Evolutionary conservation across 208 protist genomes (phyloP).

Genomic region (Leptomonas pyrrhocoris): DNA sequence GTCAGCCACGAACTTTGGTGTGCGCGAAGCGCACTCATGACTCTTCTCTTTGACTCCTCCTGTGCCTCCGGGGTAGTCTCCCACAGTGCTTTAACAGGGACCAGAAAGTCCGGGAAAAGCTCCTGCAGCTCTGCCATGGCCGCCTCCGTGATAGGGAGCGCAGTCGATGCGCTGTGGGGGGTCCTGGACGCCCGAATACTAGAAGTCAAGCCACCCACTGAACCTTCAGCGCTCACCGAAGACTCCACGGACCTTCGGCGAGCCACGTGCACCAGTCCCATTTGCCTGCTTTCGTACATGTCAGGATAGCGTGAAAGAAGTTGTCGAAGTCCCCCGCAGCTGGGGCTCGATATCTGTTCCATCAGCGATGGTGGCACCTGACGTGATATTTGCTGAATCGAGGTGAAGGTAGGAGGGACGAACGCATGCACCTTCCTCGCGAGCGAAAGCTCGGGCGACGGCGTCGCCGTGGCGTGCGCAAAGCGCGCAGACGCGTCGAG

Average conservation of each 20-base stretch:
- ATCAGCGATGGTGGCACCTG: slow-evolving; percentile 47
- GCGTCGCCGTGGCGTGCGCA: not conserved
- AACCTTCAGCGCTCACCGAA: not conserved
- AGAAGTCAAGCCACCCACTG: not conserved
- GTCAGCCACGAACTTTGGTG: not conserved
- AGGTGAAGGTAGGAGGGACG: slow-evolving; percentile 58
- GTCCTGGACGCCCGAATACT: not conserved
- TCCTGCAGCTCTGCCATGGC: slow-evolving; percentile 22
- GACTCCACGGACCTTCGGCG: not conserved
- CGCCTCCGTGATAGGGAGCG: not conserved
- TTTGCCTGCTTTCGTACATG: slow-evolving; percentile 30
- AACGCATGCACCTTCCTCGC: slow-evolving; percentile 33
- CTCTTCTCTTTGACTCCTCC: slow-evolving; percentile 1
- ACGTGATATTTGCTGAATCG: slow-evolving; percentile 61
- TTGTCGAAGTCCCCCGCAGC: slow-evolving; percentile 13
- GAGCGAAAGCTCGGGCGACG: not conserved
- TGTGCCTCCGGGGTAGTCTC: slow-evolving; percentile 17
- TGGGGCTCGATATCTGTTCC: slow-evolving; percentile 39
- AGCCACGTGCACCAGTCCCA: slow-evolving; percentile 26
- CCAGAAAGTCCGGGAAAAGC: slow-evolving; percentile 63
- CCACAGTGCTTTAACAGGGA: slow-evolving; percentile 57
- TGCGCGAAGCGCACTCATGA: slow-evolving; percentile 14
- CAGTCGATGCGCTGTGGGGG: not conserved
- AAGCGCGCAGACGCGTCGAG: not conserved
- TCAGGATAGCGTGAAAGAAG: slow-evolving; percentile 24